Evolutionary conservation across 2,329 filamentous ascomycete species (phyloP), one percentile per base, ranked within the genome.

Genomic region (Clathrospora elynae): DNA sequence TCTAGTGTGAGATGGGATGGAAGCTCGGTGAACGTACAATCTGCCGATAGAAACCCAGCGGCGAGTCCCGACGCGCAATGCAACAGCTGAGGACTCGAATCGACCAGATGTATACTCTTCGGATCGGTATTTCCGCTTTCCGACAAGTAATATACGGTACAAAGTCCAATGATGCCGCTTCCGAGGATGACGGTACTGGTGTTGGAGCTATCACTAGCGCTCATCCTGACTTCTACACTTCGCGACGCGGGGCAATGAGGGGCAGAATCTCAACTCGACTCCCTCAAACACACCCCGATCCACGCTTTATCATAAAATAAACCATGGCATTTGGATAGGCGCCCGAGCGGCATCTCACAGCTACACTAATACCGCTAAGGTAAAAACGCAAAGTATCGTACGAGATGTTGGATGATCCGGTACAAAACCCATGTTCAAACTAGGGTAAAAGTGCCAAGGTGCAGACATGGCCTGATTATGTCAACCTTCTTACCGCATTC

Each of bases 1-100:
- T 12, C 23, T 14, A 8, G 16, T 14, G 6, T 14, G 6, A 18
- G 23, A 24, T 14, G 31, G n/a, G 28, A n/a, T 14, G 17, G 9
- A 31, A 7, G 31, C 16, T 14, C n/a, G 5, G 2, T 9, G 18
- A 34, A 56, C 67, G 12, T 61, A 74, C 87, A 91, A 65, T 91
- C 85, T 22, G 75, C 76, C 0, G 87, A 87, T 6, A 91, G 62
- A 59, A 91, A 92, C 0, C 88, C 87, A 12, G 79, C 88, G 0
- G 87, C 86, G 53, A 81, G 84, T 1, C 88, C 87, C 2, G 86
- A 90, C 0, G 88, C 87, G 19, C 84, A 88, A 8, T 81, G 78
- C 67, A 91, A 89, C 20, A 91, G 76, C 49, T 81, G 65, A 0
- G 75, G 66, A 4, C 78, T 78, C 5, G 79, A 73, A 56, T 85